Evolutionary conservation across 129 eudicot species (phyloP).

Genomic region (Lactuca sativa): DNA sequence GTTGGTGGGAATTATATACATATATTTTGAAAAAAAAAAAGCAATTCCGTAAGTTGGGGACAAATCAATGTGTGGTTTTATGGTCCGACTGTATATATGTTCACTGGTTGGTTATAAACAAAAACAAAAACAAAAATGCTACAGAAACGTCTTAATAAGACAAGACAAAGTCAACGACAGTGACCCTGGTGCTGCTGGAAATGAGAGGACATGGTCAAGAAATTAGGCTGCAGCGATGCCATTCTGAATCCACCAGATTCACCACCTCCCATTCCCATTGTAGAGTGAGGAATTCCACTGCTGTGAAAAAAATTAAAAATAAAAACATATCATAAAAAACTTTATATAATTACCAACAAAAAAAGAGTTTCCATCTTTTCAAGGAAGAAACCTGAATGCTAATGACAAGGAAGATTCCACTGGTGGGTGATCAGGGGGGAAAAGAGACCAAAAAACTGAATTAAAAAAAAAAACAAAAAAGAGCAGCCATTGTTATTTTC

Average conservation of each 20-base stretch:
- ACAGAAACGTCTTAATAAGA: slow-evolving; percentile 33
- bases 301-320: slow-evolving; percentile 20
- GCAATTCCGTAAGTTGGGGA: slow-evolving; percentile 16
- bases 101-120: slow-evolving; percentile 19
- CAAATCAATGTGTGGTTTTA: slow-evolving; percentile 19
- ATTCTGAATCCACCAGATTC: slow-evolving; percentile 65
- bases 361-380: not conserved
- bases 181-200: slow-evolving; percentile 75
- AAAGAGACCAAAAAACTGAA: slow-evolving; percentile 85
- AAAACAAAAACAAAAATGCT: slow-evolving; percentile 17
- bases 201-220: slow-evolving; percentile 65
- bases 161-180: slow-evolving; percentile 45
- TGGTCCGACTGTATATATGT: not conserved
- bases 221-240: slow-evolving; percentile 65
- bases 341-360: not conserved
- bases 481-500: slow-evolving; percentile 19
- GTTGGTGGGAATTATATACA: not conserved
- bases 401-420: slow-evolving; percentile 80
- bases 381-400: slow-evolving; percentile 65
- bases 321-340: too few relatives aligned
- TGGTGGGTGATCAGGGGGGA: slow-evolving; percentile 67
- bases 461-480: slow-evolving; percentile 1
- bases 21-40: slow-evolving; percentile 25
- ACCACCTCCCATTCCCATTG: slow-evolving; percentile 55
- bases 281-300: slow-evolving; percentile 61